Percentiles rank a stretch among this genome's conserved stretches.
Conservation (phyloP, 2,329 filamentous ascomycete genomes). For the Penicillium occitanis region DNA sequence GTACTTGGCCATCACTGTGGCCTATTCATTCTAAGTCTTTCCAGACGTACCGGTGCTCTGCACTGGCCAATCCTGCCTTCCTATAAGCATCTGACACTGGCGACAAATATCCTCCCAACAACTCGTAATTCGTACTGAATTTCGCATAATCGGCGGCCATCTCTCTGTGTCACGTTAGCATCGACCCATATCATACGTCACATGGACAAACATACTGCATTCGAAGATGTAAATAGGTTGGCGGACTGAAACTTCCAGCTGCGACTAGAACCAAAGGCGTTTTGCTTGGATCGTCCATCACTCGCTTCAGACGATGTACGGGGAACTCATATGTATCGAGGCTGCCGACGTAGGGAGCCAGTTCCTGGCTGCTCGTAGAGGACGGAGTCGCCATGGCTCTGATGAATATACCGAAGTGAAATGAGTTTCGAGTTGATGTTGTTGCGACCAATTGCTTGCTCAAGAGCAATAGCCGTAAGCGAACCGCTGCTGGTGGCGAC, state of each 20-base stretch:
- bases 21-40: neutral
- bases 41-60: constrained; percentile 60
- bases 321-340: constrained; percentile 49
- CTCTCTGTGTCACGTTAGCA: constrained; percentile 72
- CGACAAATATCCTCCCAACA: constrained; percentile 80
- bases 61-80: constrained; percentile 73
- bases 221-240: constrained; percentile 60
- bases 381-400: constrained; percentile 10
- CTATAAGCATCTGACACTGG: constrained; percentile 77
- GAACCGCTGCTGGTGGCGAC: constrained; percentile 10
- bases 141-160: constrained; percentile 80
- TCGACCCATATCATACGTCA: neutral
- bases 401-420: no score
- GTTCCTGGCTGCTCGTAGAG: constrained; percentile 29
- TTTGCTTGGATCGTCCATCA: constrained; percentile 49
- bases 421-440: neutral
- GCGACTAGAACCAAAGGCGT: constrained; percentile 50
- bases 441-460: neutral
- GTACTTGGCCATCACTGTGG: neutral
- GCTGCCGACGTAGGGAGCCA: constrained; percentile 26
- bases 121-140: constrained; percentile 74
- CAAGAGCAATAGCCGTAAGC: neutral
- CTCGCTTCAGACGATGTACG: constrained; percentile 45
- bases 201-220: constrained; percentile 22
- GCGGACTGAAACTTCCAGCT: constrained; percentile 67